Conservation (phyloP, 306 rosid species). For the Senna tora region DNA sequence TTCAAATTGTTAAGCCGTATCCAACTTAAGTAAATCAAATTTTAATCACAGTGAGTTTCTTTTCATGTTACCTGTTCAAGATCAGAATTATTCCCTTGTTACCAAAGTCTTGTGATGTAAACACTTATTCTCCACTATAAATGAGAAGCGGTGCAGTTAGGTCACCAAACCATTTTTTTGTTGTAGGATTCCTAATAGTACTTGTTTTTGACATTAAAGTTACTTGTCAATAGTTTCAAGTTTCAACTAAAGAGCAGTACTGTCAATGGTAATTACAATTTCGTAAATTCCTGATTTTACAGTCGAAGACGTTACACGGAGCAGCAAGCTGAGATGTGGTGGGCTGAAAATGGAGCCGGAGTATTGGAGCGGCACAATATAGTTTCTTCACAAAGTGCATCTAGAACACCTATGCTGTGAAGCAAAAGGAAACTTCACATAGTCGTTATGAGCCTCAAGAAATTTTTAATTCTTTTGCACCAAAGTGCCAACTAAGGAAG, state of each 20-base stretch:
- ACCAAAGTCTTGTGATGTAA: not conserved
- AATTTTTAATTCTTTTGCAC: constrained; percentile 5
- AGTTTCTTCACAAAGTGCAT: constrained; percentile 47
- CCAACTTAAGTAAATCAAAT: constrained; percentile 15
- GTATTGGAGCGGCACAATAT: constrained; percentile 65
- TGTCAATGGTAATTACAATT: no score
- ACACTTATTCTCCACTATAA: not conserved
- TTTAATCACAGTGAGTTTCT: not conserved
- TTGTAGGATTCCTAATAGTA: not conserved
- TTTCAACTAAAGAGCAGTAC: constrained; percentile 8
- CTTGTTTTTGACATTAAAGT: not conserved
- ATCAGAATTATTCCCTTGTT: not conserved
- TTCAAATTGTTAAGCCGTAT: constrained; percentile 9
- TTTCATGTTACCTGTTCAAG: not conserved
- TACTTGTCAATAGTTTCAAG: constrained; percentile 13
- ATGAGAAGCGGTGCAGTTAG: constrained; percentile 9
- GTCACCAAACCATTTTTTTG: constrained; percentile 11
- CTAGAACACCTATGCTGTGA: constrained; percentile 35
- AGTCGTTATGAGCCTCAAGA: constrained; percentile 36
- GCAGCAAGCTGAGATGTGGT: constrained; percentile 84
- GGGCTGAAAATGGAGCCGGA: constrained; percentile 75
- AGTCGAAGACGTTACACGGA: constrained; percentile 87
- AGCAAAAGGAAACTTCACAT: constrained; percentile 20
- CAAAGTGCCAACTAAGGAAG: constrained; percentile 30
- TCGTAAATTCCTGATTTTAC: constrained; percentile 42